phyloP scores from a whole-genome alignment of 176 grass and related monocot genomes.

The Calamus simplicifolius region DNA sequence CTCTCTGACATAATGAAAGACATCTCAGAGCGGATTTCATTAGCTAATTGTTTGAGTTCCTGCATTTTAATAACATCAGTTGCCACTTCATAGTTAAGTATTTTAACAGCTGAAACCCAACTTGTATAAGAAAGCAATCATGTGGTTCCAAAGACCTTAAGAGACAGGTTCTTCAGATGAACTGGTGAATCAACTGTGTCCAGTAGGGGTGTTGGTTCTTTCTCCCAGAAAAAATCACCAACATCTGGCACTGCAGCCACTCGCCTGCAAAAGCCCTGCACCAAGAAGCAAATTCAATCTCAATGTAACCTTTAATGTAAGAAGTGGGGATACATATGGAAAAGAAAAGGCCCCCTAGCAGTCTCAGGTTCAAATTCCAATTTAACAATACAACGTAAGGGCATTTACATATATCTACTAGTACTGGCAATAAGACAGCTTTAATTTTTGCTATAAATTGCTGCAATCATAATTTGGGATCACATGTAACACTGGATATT shows the following conservation, averaged over 20 bases:
- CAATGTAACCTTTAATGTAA: neutral
- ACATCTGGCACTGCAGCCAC: slow-evolving; percentile 37
- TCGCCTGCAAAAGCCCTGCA: slow-evolving; percentile 30
- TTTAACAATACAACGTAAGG: too few species aligned
- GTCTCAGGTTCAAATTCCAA: too few species aligned
- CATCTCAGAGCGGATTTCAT: slow-evolving; percentile 70
- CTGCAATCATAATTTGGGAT: too few species aligned
- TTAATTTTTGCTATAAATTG: too few species aligned
- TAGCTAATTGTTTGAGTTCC: slow-evolving; percentile 61
- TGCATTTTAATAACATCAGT: slow-evolving; percentile 18
- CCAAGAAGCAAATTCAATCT: slow-evolving; percentile 4
- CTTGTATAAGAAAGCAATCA: slow-evolving; percentile 1
- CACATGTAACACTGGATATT: too few species aligned
- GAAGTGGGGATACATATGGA: neutral
- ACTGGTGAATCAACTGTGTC: slow-evolving; percentile 58
- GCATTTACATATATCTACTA: too few species aligned
- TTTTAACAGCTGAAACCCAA: neutral
- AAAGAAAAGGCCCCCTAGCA: neutral
- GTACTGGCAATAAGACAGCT: too few species aligned
- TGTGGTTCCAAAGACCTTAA: slow-evolving; percentile 31
- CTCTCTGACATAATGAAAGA: slow-evolving; percentile 55
- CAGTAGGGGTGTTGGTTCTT: slow-evolving; percentile 58
- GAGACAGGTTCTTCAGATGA: slow-evolving; percentile 71
- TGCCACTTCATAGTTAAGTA: neutral
- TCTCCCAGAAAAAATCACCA: slow-evolving; percentile 72